Conservation (phyloP, 1,284 basidiomycete species). For the Cryptococcus neoformans region DNA sequence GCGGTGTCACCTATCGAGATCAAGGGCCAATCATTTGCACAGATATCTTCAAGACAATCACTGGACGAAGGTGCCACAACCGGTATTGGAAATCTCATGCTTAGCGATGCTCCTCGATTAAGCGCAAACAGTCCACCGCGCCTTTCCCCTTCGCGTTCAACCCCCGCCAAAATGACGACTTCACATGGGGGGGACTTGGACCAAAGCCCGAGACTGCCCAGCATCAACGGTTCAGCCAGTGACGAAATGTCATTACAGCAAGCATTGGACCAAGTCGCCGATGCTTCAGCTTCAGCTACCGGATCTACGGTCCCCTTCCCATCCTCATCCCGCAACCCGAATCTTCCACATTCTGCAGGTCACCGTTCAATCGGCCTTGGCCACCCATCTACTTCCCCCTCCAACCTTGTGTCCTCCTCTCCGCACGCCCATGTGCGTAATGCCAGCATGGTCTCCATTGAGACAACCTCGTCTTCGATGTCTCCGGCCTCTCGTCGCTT, state of each 20-base stretch:
- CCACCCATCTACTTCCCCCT: slow-evolving; percentile 13
- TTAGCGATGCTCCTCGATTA: too few species aligned
- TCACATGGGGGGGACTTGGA: background rate
- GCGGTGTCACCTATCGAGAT: background rate
- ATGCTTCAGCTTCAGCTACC: background rate
- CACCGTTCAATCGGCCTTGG: slow-evolving; percentile 15
- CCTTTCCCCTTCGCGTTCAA: slow-evolving; percentile 10
- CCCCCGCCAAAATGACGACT: too few species aligned
- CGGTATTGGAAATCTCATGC: slow-evolving; percentile 38
- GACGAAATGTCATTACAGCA: slow-evolving; percentile 13
- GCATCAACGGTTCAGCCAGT: slow-evolving; percentile 1
- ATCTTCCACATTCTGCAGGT: background rate
- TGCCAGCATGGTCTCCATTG: background rate
- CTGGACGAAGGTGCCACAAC: background rate
- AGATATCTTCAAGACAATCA: background rate
- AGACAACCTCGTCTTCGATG: slow-evolving; percentile 4
- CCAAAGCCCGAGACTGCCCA: slow-evolving; percentile 3
- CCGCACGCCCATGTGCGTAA: background rate
- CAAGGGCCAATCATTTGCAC: background rate
- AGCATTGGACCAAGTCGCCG: slow-evolving; percentile 14
- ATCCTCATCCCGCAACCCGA: background rate
- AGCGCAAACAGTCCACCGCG: too few species aligned
- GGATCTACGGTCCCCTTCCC: too few species aligned
- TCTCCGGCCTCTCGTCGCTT: slow-evolving; percentile 5
- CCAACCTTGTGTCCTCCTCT: background rate